These are phyloP conservation scores for Eragrostis curvula DNA, from an alignment of 176 grass and related monocot genomes.

Conservation along the genomic window DNA sequence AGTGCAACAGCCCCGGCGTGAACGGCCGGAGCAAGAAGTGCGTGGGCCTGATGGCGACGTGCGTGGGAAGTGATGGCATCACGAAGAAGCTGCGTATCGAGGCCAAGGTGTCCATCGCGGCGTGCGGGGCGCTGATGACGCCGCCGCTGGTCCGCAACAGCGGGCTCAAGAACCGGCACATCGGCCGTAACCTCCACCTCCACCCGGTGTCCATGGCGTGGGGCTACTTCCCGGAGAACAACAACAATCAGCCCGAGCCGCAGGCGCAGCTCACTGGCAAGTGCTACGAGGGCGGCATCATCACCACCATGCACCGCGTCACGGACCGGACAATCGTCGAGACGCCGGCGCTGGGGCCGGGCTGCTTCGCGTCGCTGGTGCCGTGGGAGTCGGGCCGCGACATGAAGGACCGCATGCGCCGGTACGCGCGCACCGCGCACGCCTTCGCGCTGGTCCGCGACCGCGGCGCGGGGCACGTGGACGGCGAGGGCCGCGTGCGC, in stretches of 20 bases:
- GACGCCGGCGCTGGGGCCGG: constrained; percentile 68
- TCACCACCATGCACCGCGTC: constrained; percentile 85
- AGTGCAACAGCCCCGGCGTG: background rate
- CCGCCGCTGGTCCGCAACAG: constrained; percentile 61
- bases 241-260: no score
- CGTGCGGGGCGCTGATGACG: constrained; percentile 76
- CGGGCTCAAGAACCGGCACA: constrained; percentile 70
- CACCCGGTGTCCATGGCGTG: constrained; percentile 83
- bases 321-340: constrained; percentile 67
- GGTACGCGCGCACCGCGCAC: constrained; percentile 73
- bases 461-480: constrained; percentile 53
- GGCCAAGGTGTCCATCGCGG: constrained; percentile 68
- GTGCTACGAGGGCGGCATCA: constrained; percentile 81
- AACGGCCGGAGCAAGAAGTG: constrained; percentile 57
- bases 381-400: constrained; percentile 77
- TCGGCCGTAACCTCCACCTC: constrained; percentile 87
- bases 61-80: constrained; percentile 28
- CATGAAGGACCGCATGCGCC: constrained; percentile 79
- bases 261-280: constrained; percentile 62
- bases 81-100: constrained; percentile 65
- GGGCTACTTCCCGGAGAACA: constrained; percentile 86
- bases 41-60: constrained; percentile 58
- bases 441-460: constrained; percentile 74
- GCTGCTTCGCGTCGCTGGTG: constrained; percentile 47
- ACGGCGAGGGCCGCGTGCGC: constrained; percentile 58